Base-by-base conservation (phyloP, 768 basidiomycete species). In the Clitopilus hobsonii region DNA sequence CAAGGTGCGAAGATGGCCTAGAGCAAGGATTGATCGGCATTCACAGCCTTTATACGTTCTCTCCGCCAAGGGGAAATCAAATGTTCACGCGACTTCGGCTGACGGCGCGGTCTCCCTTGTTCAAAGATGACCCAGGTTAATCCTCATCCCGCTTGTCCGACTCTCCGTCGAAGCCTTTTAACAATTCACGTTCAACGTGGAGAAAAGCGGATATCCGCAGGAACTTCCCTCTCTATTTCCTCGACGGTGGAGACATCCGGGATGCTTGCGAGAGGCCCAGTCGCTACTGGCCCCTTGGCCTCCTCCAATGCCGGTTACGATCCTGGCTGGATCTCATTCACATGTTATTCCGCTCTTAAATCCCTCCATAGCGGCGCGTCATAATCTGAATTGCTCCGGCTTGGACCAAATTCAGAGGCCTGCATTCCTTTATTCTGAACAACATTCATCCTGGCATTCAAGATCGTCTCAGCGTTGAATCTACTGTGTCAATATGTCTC, bases 401-500 rank as follows among this genome's bases (percentile, higher is more conserved):
- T 56, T 58, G 54, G 53, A 50, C 28, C n/a, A n/a, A n/a, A 52
- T 20, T 50, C 20, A 41, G 32, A 24, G 26, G 26, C 41, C 52
- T 38, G 24, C 20, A 36, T 38, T 41, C 36, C 16, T 55, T 26
- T 28, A 20, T 48, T 53, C 55, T 41, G 54, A 45, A 45, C 41
- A 20, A 45, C 53, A 49, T 56, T 53, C 56, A 53, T 51, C 54
- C 58, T 59, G 56, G 56, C 49, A 48, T 53, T 26, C 50, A 26
- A 23, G 22, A 25, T 54, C 22, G 32, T 29, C 47, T n/a, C 25
- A 22, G 32, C 51, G 26, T 20, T 45, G 18, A 45, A 45, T 16
- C 22, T 23, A 45, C 22, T 20, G 41, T 45, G 41, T 36, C 32
- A n/a, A 45, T 56, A 85, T 85, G 83, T 77, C 84, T 57, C 73